These are phyloP conservation scores for Talaromyces sp. DNA, from an alignment of 2,329 filamentous ascomycete species.

Conservation along the genomic window DNA sequence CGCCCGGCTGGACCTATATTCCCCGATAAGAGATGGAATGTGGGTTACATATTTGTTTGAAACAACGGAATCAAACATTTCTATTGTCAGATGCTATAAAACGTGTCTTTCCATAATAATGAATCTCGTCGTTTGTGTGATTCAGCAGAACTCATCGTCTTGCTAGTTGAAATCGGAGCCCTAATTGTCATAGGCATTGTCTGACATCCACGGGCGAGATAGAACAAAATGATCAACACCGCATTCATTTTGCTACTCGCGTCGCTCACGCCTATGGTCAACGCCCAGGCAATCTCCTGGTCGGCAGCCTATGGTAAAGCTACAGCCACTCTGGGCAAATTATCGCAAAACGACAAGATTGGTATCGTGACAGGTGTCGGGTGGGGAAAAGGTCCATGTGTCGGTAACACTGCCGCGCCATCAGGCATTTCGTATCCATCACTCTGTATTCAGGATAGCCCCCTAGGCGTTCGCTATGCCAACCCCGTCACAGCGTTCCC, in stretches of 20 bases:
- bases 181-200: neutral
- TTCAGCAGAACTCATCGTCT: neutral
- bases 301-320: conserved; percentile 73
- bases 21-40: neutral
- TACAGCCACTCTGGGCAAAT: conserved; percentile 65
- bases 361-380: conserved; percentile 86
- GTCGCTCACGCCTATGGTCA: neutral
- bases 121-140: neutral
- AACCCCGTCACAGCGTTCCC: conserved; percentile 84
- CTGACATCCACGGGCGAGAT: neutral
- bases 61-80: neutral
- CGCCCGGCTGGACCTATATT: conserved; percentile 5
- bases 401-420: conserved; percentile 24
- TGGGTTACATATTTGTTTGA: neutral
- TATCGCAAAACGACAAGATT: conserved; percentile 87
- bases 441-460: conserved; percentile 29
- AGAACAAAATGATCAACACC: neutral
- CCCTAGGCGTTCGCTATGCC: conserved; percentile 72
- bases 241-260: neutral
- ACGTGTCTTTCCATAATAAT: neutral
- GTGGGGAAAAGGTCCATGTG: conserved; percentile 67
- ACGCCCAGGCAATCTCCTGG: conserved; percentile 47
- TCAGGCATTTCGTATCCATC: conserved; percentile 22
- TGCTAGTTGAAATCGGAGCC: neutral
- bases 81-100: neutral